phyloP scores from a whole-genome alignment of 2,329 filamentous ascomycete genomes.

The Zasmidium angulare region DNA sequence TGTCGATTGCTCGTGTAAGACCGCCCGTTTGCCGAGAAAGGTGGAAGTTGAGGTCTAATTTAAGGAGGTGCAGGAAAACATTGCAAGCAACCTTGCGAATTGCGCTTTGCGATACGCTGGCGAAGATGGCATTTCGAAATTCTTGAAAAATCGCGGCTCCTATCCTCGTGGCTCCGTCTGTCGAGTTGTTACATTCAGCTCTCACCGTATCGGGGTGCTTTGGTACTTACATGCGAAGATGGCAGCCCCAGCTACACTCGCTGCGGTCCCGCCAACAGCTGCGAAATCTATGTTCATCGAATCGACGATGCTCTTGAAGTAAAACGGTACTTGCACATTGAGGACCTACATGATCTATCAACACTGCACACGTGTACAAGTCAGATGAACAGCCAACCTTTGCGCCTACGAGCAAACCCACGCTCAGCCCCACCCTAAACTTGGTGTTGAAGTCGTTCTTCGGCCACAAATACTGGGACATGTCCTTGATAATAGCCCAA shows the following conservation, averaged over 20 bases:
- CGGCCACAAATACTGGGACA: constrained; percentile 94
- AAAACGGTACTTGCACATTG: constrained; percentile 97
- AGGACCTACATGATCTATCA: constrained; percentile 57
- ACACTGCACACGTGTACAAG: constrained; percentile 17
- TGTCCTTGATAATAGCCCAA: constrained; percentile 98
- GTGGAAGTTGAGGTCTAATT: constrained; percentile 90
- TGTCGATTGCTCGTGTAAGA: constrained; percentile 87
- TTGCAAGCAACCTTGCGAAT: constrained; percentile 88
- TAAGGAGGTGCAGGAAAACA: constrained; percentile 87
- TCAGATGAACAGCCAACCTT: constrained; percentile 58
- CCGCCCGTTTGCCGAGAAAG: constrained; percentile 92
- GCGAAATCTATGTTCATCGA: constrained; percentile 94
- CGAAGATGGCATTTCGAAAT: constrained; percentile 92
- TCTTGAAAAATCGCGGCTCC: constrained; percentile 90
- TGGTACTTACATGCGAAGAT: constrained; percentile 63
- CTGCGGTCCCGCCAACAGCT: constrained; percentile 82
- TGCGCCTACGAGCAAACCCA: constrained; percentile 79
- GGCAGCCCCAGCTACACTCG: constrained; percentile 85
- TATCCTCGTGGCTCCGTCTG: constrained; percentile 81
- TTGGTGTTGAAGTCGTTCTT: constrained; percentile 81
- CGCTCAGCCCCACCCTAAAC: constrained; percentile 79
- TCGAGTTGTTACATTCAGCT: not conserved
- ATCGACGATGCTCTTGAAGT: constrained; percentile 98
- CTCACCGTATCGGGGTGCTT: not conserved
- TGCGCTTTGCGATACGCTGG: constrained; percentile 93